These are phyloP conservation scores for Penstemon eatonii DNA, from an alignment of 257 asterid genomes.

Conservation along the genomic window DNA sequence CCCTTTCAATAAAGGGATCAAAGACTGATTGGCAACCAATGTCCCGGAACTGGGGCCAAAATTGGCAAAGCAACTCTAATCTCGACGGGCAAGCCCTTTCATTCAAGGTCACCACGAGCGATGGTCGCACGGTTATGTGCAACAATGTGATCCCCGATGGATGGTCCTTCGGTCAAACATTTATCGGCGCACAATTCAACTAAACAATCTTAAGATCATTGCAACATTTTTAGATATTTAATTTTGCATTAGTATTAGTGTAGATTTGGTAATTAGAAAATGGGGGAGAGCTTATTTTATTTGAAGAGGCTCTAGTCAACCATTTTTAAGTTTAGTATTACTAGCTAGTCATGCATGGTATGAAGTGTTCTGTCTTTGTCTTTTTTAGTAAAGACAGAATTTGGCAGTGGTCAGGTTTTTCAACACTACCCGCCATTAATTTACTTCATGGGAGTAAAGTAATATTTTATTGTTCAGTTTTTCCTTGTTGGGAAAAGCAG, in stretches of 20 bases:
- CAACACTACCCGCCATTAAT: neutral
- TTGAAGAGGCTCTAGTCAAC: constrained; percentile 25
- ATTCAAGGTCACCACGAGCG: constrained; percentile 40
- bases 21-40: constrained; percentile 35
- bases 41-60: constrained; percentile 45
- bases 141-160: constrained; percentile 34
- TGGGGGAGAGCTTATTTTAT: constrained; percentile 22
- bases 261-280: neutral
- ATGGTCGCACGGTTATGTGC: constrained; percentile 29
- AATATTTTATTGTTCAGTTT: neutral
- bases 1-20: constrained; percentile 38
- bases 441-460: neutral
- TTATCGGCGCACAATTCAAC: constrained; percentile 31
- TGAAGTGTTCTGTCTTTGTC: constrained; percentile 24
- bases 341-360: no score
- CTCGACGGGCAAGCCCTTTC: constrained; percentile 41
- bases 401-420: neutral
- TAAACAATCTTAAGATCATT: neutral
- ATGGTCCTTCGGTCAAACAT: constrained; percentile 42
- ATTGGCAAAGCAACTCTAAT: constrained; percentile 40
- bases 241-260: no score
- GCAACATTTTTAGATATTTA: no score
- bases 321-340: neutral
- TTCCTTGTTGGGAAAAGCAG: neutral
- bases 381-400: constrained; percentile 27